Evolutionary conservation across 176 grass and related monocot species (phyloP).

Genomic region (Eragrostis curvula): DNA sequence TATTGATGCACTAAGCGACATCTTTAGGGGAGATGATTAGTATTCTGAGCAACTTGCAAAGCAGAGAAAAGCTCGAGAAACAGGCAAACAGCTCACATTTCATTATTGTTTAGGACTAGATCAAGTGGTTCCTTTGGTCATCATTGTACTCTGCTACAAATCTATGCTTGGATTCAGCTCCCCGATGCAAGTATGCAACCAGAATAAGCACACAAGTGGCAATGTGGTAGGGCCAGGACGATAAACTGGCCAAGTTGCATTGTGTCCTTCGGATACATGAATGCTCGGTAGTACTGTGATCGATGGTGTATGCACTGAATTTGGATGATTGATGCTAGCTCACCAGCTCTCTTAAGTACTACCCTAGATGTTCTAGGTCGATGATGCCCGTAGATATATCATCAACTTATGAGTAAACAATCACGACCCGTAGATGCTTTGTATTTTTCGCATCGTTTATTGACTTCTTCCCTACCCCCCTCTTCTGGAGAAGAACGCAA

Average conservation of each 20-base stretch:
- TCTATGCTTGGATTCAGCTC: conserved; percentile 28
- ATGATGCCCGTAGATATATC: too few species aligned
- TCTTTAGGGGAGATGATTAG: too few species aligned
- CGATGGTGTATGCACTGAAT: conserved; percentile 19
- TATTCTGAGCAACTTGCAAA: conserved; percentile 8
- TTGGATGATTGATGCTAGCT: conserved; percentile 2
- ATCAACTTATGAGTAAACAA: too few species aligned
- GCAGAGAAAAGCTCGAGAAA: background rate
- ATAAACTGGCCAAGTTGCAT: background rate
- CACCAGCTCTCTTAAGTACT: too few species aligned
- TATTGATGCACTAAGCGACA: too few species aligned
- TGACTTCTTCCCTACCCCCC: too few species aligned
- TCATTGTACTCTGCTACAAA: background rate
- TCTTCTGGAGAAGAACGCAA: too few species aligned
- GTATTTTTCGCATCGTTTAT: too few species aligned
- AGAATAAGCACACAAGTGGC: conserved; percentile 7
- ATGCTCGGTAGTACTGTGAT: background rate
- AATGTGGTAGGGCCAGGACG: background rate
- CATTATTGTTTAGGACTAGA: conserved; percentile 5
- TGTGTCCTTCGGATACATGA: background rate
- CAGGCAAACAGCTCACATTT: conserved; percentile 15
- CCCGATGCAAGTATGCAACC: conserved; percentile 3
- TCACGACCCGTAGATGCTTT: too few species aligned
- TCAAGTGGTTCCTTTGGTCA: conserved; percentile 27
- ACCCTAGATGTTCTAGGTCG: too few species aligned